phyloP scores from a whole-genome alignment of 805 yeast species.

The Kluyveromyces siamensis region DNA sequence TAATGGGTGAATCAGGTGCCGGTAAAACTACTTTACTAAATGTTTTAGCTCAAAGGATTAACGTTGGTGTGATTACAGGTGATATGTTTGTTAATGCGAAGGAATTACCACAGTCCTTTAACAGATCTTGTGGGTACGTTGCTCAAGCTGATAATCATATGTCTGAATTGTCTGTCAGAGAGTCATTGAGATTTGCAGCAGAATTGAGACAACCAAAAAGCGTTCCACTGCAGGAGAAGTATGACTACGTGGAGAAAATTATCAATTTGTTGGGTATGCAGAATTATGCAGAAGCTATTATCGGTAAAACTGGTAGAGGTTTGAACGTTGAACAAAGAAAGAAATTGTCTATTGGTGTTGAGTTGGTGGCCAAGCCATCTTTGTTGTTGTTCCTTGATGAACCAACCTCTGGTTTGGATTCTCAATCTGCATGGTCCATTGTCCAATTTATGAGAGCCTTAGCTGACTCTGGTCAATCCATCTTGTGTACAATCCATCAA shows the following conservation, averaged over 20 bases:
- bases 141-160: slow-evolving; percentile 73
- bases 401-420: slow-evolving; percentile 62
- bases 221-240: slow-evolving; percentile 46
- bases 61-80: slow-evolving; percentile 63
- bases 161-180: slow-evolving; percentile 59
- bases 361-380: slow-evolving; percentile 56
- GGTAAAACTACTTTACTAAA: slow-evolving; percentile 71
- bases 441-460: slow-evolving; percentile 51
- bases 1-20: slow-evolving; percentile 76
- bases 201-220: slow-evolving; percentile 52
- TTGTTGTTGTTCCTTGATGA: slow-evolving; percentile 54
- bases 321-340: slow-evolving; percentile 55
- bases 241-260: slow-evolving; percentile 56
- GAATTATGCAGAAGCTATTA: slow-evolving; percentile 59
- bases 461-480: slow-evolving; percentile 54
- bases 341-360: slow-evolving; percentile 58
- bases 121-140: slow-evolving; percentile 59
- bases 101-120: slow-evolving; percentile 49
- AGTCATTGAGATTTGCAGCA: slow-evolving; percentile 60
- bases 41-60: slow-evolving; percentile 61
- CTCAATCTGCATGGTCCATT: slow-evolving; percentile 61
- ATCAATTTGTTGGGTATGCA: slow-evolving; percentile 56
- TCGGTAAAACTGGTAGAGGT: slow-evolving; percentile 69
- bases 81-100: slow-evolving; percentile 60
- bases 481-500: slow-evolving; percentile 72